Conservation (phyloP, 2,329 filamentous ascomycete species). For the Phialophora expanda region DNA sequence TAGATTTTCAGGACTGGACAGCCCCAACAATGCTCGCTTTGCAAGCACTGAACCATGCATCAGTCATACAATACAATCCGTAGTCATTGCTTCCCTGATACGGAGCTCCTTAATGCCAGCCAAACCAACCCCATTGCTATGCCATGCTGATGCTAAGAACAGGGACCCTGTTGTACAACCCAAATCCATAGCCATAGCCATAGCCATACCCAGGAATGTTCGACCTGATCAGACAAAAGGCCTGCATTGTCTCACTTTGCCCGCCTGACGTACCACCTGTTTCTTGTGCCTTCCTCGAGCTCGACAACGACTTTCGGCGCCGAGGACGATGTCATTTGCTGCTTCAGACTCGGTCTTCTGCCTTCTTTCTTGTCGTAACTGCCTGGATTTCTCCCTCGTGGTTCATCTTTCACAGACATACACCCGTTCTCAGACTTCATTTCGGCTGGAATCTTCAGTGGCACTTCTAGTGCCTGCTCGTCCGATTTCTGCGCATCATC, state of each 20-base stretch:
- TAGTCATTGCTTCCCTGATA: neutral
- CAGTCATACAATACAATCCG: neutral
- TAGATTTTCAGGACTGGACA: neutral
- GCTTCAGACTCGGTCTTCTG: neutral
- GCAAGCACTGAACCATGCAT: neutral
- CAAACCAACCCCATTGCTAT: neutral
- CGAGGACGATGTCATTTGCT: conserved; percentile 2
- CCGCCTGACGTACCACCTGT: conserved; percentile 32
- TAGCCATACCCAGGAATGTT: neutral
- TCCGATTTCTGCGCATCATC: neutral
- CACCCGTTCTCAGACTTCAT: neutral
- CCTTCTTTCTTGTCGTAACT: conserved; percentile 3
- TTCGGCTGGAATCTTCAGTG: neutral
- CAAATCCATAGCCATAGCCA: neutral
- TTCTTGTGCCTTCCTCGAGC: conserved; percentile 31
- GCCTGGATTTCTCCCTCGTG: neutral
- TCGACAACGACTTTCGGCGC: conserved; percentile 31
- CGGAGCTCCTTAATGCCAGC: neutral
- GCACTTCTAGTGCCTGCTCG: neutral
- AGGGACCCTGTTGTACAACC: neutral
- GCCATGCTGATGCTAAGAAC: conserved; percentile 1
- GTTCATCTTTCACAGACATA: neutral
- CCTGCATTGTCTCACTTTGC: conserved; percentile 18
- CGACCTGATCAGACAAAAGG: neutral
- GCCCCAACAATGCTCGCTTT: neutral